Conservation (phyloP, 148 eudicot genomes). For the Cornus controversa region DNA sequence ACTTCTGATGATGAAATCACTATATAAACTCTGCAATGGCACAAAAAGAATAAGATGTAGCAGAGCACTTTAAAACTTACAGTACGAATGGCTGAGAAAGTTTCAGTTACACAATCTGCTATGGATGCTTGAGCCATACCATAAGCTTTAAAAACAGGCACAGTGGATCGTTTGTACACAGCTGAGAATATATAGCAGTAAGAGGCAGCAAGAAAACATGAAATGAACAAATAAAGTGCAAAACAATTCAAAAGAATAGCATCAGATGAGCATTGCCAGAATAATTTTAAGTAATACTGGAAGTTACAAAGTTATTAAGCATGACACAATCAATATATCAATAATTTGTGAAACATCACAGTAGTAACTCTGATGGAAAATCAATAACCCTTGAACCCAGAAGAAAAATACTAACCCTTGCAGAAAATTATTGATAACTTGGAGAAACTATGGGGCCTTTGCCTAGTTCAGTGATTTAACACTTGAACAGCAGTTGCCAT, state of each 20-base stretch:
- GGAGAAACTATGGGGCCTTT: neutral
- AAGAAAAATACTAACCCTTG: neutral
- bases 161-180: conserved; percentile 84
- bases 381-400: neutral
- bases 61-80: conserved; percentile 42
- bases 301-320: neutral
- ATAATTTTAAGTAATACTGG: neutral
- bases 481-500: too few relatives aligned
- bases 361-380: too few relatives aligned
- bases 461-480: too few relatives aligned
- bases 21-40: neutral
- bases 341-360: too few relatives aligned
- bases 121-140: conserved; percentile 80
- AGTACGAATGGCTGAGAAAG: conserved; percentile 94
- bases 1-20: neutral
- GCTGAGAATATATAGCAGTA: conserved; percentile 44
- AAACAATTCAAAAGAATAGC: neutral
- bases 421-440: neutral
- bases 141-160: conserved; percentile 84
- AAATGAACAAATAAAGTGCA: neutral
- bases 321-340: neutral
- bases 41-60: neutral
- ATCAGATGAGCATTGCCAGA: neutral
- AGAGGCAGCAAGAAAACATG: conserved; percentile 15
- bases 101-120: conserved; percentile 90